Evolutionary conservation across 306 rosid genomes (phyloP).

Genomic region (Casuarina equisetifolia): DNA sequence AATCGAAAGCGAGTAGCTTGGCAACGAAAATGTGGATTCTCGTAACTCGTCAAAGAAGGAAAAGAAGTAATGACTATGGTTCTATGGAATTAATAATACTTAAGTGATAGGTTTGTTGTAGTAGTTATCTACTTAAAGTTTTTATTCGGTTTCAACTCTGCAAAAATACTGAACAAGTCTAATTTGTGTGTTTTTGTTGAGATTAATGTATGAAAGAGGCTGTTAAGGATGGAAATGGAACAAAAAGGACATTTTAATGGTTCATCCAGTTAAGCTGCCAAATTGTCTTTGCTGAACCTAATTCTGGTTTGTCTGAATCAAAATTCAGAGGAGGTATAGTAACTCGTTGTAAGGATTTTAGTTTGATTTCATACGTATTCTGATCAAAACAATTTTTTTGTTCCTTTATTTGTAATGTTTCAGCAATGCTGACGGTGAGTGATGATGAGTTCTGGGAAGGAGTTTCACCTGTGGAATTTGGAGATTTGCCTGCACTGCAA

Average conservation of each 20-base stretch:
- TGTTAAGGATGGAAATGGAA: not conserved
- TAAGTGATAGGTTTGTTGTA: not conserved
- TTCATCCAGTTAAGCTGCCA: not conserved
- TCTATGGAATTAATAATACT: not conserved
- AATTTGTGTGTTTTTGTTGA: not conserved
- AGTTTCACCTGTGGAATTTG: slow-evolving; percentile 82
- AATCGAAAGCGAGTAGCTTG: not conserved
- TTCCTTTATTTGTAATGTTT: slow-evolving; percentile 32
- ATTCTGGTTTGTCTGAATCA: not conserved
- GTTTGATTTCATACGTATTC: not conserved
- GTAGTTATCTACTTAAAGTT: not conserved
- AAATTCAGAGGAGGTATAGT: not conserved
- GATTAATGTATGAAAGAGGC: not conserved
- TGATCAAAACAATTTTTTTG: slow-evolving; percentile 3
- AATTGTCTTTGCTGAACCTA: not conserved
- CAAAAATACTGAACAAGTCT: not conserved
- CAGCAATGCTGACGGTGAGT: slow-evolving; percentile 88
- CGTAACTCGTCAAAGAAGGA: not conserved
- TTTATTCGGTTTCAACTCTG: not conserved
- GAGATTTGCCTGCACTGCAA: slow-evolving; percentile 83
- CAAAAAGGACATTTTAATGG: not conserved
- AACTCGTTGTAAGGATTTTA: not conserved
- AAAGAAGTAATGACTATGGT: not conserved
- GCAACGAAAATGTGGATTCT: not conserved
- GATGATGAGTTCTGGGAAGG: slow-evolving; percentile 97